These are phyloP conservation scores for Anthracocystis panici-leucophaei DNA, from an alignment of 1,284 basidiomycete genomes.

Conservation along the genomic window DNA sequence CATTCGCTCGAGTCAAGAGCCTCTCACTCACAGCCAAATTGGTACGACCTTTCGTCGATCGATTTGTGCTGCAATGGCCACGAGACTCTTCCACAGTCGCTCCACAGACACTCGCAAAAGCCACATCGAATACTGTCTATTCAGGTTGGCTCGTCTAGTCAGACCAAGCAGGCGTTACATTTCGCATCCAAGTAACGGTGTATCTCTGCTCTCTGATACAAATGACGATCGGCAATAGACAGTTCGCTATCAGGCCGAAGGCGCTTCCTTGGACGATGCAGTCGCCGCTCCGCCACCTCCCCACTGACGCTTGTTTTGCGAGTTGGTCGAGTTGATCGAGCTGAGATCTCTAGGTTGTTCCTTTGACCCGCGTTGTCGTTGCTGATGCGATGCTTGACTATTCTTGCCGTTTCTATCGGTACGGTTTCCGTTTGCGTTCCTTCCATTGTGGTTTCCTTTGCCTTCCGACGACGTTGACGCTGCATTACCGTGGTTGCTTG, in stretches of 20 bases:
- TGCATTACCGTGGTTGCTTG: not conserved
- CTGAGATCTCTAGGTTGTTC: constrained; percentile 38
- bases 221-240: no score
- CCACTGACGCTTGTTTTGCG: constrained; percentile 41
- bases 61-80: constrained; percentile 74
- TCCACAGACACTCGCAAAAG: not conserved
- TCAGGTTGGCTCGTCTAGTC: constrained; percentile 40
- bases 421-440: constrained; percentile 13
- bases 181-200: no score
- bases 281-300: constrained; percentile 7
- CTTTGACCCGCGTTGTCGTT: constrained; percentile 16
- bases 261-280: not conserved
- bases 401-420: constrained; percentile 14
- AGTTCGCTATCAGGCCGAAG: not conserved
- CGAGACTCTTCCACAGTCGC: constrained; percentile 15
- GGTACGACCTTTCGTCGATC: constrained; percentile 83
- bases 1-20: constrained; percentile 86
- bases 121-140: constrained; percentile 33
- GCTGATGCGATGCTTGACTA: constrained; percentile 16
- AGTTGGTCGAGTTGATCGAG: constrained; percentile 45
- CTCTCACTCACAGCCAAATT: constrained; percentile 88
- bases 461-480: not conserved
- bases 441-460: constrained; percentile 7
- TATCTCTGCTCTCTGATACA: no score
- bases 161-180: not conserved